phyloP scores from a whole-genome alignment of 2,329 filamentous ascomycete genomes.

The Sclerotinia trifoliorum region DNA sequence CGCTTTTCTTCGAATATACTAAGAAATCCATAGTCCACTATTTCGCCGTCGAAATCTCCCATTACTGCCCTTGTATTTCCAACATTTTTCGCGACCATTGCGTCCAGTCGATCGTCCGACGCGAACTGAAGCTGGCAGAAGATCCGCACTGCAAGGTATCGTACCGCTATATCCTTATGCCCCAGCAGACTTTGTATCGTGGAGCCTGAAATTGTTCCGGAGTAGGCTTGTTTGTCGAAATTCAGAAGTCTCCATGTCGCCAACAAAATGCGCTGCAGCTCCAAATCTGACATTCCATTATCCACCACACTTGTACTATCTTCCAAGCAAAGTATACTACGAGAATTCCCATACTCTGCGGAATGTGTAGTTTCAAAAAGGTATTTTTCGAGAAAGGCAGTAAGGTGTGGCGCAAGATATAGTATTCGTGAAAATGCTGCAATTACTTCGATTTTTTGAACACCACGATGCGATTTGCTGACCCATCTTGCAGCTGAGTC shows the following conservation, averaged over 20 bases:
- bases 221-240: constrained; percentile 70
- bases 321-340: constrained; percentile 29
- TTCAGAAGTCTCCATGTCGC: constrained; percentile 76
- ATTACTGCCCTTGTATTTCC: constrained; percentile 58
- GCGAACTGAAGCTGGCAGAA: constrained; percentile 77
- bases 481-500: constrained; percentile 84
- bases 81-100: constrained; percentile 66
- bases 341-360: constrained; percentile 25
- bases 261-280: constrained; percentile 54
- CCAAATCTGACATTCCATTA: constrained; percentile 42
- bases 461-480: constrained; percentile 37
- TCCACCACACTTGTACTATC: constrained; percentile 37
- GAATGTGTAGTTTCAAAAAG: constrained; percentile 29
- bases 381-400: constrained; percentile 64
- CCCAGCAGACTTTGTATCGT: constrained; percentile 68
- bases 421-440: constrained; percentile 76
- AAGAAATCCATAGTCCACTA: constrained; percentile 76
- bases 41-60: constrained; percentile 71
- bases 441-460: constrained; percentile 48
- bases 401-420: constrained; percentile 78
- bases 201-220: constrained; percentile 60
- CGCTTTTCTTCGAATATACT: constrained; percentile 55
- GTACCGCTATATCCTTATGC: constrained; percentile 58
- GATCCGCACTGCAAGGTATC: constrained; percentile 78
- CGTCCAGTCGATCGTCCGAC: constrained; percentile 74